phyloP scores from a whole-genome alignment of 2,329 filamentous ascomycete species.

The Cladosporium sp. region DNA sequence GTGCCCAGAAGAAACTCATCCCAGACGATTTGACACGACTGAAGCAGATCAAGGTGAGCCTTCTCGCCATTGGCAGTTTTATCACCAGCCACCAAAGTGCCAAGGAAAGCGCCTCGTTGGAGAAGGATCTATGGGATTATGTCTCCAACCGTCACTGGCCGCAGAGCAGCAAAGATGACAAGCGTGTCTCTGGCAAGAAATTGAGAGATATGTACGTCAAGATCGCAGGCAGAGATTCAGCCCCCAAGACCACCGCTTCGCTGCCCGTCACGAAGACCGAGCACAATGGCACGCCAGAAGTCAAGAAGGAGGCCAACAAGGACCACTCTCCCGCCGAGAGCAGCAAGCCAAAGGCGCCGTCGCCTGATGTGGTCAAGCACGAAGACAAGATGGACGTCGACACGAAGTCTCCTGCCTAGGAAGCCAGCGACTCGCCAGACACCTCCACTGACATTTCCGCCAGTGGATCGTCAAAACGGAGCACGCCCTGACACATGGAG shows the following conservation, averaged over 20 bases:
- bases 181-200: constrained; percentile 32
- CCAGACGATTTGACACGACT: constrained; percentile 59
- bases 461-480: too few relatives aligned
- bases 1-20: constrained; percentile 58
- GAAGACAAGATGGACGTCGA: constrained; percentile 12
- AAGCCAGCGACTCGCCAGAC: too few relatives aligned
- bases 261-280: not conserved
- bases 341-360: not conserved
- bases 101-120: constrained; percentile 21
- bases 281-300: not conserved
- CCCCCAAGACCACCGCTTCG: constrained; percentile 1
- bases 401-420: constrained; percentile 5
- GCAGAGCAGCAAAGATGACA: constrained; percentile 29
- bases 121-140: constrained; percentile 33
- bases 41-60: constrained; percentile 56
- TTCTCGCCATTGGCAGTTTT: constrained; percentile 59
- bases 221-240: constrained; percentile 18
- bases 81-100: constrained; percentile 42
- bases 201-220: constrained; percentile 35
- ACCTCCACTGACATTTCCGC: too few relatives aligned
- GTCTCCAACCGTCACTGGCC: constrained; percentile 34
- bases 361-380: not conserved
- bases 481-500: too few relatives aligned
- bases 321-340: not conserved
- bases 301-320: constrained; percentile 3